Evolutionary conservation across 495 filamentous ascomycete species (phyloP), one percentile per base, ranked within the genome.

Genomic region (Corynascus novoguineensis): DNA sequence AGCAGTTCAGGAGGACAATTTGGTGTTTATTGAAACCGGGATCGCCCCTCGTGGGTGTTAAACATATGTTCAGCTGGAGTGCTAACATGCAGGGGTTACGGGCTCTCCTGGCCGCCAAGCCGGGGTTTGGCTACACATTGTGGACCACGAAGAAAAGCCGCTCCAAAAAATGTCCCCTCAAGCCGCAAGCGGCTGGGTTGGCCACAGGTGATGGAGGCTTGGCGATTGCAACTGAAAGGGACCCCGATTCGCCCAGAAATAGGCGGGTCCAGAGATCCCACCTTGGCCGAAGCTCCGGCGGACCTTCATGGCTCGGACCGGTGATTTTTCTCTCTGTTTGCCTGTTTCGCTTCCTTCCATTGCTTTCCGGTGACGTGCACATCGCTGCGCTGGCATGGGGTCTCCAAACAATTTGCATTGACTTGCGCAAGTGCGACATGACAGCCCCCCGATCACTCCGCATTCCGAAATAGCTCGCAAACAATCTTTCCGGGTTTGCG

Each of bases 401-500:
- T 42, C 44, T 42, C 58, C 45, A 37, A 53, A 48, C 19, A 53
- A 29, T 27, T 12, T 41, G 35, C 25, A 25, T 48, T 53, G 34
- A 49, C 53, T 32, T 53, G 28, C 35, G 54, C 37, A 42, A 27
- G 25, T 28, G 46, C 63, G 63, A 66, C 61, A 68, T 68, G 65
- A 66, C 50, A 63, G 25, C 21, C 32, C 31, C 35, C 34, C 53
- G 49, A 47, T 24, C 53, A 24, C 28, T 19, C 9, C 27, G 22
- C 44, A 15, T 52, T 54, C 57, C 60, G 53, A 64, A 54, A 63
- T 61, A 62, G 55, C 57, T 35, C 2, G 29, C 3, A 14, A 35
- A 24, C 37, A 38, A 58, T 21, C 21, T n/a, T 10, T 4, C 1
- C 38, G 29, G 6, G 31, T 8, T 25, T 46, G 40, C 55, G 40